Base-by-base conservation (phyloP, 2,329 filamentous ascomycete species). In the Coniosporium tulheliwenetii region DNA sequence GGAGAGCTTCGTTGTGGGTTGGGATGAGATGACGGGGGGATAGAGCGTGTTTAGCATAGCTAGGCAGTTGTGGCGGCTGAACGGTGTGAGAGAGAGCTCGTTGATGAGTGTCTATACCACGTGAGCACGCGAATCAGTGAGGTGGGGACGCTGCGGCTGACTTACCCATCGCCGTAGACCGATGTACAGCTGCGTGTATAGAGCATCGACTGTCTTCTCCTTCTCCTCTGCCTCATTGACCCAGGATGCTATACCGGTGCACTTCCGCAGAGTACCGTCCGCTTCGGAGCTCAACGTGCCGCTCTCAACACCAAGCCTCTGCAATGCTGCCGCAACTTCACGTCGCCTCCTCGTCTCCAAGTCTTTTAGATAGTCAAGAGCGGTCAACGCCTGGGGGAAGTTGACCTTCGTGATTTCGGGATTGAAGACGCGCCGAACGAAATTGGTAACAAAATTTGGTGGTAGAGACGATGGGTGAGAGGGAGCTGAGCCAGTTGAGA, bases 21-120 rank as follows among this genome's bases (percentile, higher is more conserved):
- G 62, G 12, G 58, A 55, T 10, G 58, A 55, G 36, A 64, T 62
- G 35, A 70, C 63, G 2, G 77, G 75, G 7, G 77, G 77, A 46
- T 79, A 75, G 29, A 81, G 62, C 8, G 76, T 80, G 58, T 81
- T 81, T 39, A 81, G 69, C 69, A 81, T 76, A 40, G 74, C 77
- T 46, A 79, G 65, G 52, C 76, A 78, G 53, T 79, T 79, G 50
- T 70, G 66, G 54, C 77, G 78, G 61, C 75, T 74, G 57, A 76
- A 77, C 1, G 75, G 74, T 30, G 67, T 61, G 29, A 77, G 61
- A 19, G 73, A 70, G 49, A 81, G 66, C 49, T 80, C 76, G 49
- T 80, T 79, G 56, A 80, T 70, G 52, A 81, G 59, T 43, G 75
- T 72, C 72, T 75, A 30, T 32, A 30, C n/a, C 30, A 8, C 32